Conservation (phyloP, 441 rosid genomes). For the Pelargonium cotyledonis region DNA sequence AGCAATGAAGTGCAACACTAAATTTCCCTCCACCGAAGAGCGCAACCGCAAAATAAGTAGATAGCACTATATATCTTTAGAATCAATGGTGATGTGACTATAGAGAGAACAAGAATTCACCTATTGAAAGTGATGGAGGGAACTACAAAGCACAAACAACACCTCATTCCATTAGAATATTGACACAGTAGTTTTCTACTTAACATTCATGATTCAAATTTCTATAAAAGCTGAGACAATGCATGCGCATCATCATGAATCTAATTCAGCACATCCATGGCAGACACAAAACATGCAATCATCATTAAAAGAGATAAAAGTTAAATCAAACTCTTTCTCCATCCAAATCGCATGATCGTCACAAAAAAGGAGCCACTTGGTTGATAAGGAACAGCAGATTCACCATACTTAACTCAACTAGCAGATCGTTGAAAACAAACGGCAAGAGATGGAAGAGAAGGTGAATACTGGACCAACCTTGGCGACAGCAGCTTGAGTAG, state of each 20-base stretch:
- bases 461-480: not conserved
- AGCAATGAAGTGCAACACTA: constrained; percentile 9
- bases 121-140: not conserved
- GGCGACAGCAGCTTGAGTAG: constrained; percentile 8
- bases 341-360: not conserved
- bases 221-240: not conserved
- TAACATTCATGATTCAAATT: not conserved
- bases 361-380: not conserved
- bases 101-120: not conserved
- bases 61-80: not conserved
- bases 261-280: not conserved
- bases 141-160: not conserved
- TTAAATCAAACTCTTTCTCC: not conserved
- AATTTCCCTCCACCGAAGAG: not conserved
- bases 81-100: not conserved
- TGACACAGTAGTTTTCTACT: not conserved
- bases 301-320: not conserved
- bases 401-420: not conserved
- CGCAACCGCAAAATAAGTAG: not conserved
- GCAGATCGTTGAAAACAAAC: not conserved
- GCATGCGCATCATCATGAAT: not conserved
- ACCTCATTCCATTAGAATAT: constrained; percentile 2
- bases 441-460: not conserved
- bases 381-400: not conserved
- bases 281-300: not conserved